phyloP scores from a whole-genome alignment of 331 rosid species.

The Rosa hybrid region DNA sequence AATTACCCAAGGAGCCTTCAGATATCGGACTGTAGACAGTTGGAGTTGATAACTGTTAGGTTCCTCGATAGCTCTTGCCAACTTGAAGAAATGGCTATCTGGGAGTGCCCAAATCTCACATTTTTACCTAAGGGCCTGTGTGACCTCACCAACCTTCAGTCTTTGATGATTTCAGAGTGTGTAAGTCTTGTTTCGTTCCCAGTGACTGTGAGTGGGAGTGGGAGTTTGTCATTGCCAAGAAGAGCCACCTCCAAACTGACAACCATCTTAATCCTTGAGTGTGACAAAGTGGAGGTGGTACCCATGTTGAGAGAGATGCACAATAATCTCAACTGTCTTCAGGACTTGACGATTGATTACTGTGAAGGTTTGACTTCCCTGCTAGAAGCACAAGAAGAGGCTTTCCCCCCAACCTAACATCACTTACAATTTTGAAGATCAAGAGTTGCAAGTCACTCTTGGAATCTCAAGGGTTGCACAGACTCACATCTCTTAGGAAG shows the following conservation, averaged over 20 bases:
- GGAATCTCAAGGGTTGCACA: no score
- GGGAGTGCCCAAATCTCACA: slow-evolving; percentile 19
- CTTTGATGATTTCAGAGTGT: not conserved
- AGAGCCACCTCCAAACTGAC: no score
- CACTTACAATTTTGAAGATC: not conserved
- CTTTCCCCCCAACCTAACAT: not conserved
- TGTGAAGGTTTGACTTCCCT: not conserved
- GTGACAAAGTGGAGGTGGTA: not conserved
- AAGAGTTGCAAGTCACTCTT: not conserved
- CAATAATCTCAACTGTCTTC: not conserved
- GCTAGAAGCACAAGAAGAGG: no score
- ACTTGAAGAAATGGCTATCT: no score
- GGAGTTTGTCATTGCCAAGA: no score
- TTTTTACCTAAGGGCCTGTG: slow-evolving; percentile 18
- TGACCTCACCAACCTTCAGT: slow-evolving; percentile 24
- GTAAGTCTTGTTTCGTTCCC: no score
- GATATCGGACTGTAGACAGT: no score
- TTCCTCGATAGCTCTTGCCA: no score
- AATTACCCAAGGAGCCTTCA: no score
- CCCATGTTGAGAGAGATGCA: not conserved
- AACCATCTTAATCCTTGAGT: not conserved
- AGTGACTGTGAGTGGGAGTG: no score
- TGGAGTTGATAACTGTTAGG: no score
- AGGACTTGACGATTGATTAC: not conserved
- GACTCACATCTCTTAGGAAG: no score